phyloP scores from a whole-genome alignment of 352 stramenopile genomes.

The Phytophthora multivora region DNA sequence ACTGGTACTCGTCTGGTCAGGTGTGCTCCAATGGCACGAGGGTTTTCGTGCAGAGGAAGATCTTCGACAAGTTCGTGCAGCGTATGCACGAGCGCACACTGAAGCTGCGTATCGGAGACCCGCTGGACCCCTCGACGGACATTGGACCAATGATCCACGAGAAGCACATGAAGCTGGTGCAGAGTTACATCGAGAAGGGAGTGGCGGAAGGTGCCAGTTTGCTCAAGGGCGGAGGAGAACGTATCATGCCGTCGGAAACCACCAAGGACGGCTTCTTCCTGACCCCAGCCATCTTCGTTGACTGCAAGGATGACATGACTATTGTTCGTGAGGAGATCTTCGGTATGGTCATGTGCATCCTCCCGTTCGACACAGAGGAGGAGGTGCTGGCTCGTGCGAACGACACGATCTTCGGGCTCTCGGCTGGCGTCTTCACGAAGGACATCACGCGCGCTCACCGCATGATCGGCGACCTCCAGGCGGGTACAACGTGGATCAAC shows the following conservation, averaged over 20 bases:
- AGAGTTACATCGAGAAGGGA: conserved; percentile 68
- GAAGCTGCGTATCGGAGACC: conserved; percentile 82
- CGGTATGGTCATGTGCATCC: conserved; percentile 81
- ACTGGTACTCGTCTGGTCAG: conserved; percentile 89
- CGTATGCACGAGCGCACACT: conserved; percentile 81
- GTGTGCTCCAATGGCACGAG: conserved; percentile 92
- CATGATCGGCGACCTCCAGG: conserved; percentile 69
- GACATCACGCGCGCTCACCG: conserved; percentile 81
- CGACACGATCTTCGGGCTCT: conserved; percentile 79
- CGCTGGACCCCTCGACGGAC: conserved; percentile 75
- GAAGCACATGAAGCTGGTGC: conserved; percentile 80
- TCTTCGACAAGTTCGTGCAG: conserved; percentile 85
- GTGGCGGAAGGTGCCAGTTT: conserved; percentile 65
- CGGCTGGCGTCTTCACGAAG: conserved; percentile 86
- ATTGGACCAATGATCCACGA: conserved; percentile 90
- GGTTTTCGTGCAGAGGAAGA: conserved; percentile 85
- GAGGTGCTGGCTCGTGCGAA: conserved; percentile 85
- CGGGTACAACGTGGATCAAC: conserved; percentile 89
- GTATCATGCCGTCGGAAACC: conserved; percentile 46
- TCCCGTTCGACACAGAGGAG: conserved; percentile 78
- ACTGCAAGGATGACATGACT: conserved; percentile 88
- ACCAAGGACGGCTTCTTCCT: conserved; percentile 88
- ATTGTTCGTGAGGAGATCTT: conserved; percentile 89
- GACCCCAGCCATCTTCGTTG: conserved; percentile 90
- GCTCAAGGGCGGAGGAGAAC: conserved; percentile 56